Conservation (phyloP, 2,329 filamentous ascomycete species). For the Penicillium fuscoglaucum region DNA sequence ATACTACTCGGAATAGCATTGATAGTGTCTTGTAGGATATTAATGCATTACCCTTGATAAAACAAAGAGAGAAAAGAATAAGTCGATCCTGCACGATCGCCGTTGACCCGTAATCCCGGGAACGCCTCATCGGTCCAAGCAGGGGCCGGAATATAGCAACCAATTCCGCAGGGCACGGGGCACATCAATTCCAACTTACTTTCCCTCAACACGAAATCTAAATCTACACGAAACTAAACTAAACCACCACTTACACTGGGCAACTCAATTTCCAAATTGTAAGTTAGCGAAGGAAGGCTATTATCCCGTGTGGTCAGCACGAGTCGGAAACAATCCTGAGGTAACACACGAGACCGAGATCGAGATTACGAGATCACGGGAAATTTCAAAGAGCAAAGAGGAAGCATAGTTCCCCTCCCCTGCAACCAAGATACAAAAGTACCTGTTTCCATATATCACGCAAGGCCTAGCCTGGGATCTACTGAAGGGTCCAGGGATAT, state of each 20-base stretch:
- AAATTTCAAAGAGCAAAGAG: not conserved
- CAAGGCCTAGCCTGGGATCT: not conserved
- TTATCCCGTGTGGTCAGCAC: no score
- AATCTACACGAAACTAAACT: not conserved
- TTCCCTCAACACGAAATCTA: not conserved
- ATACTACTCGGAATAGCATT: not conserved
- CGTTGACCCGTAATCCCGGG: slow-evolving; percentile 7
- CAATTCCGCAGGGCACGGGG: not conserved
- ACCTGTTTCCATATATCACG: not conserved
- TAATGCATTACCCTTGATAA: not conserved
- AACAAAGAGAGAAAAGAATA: not conserved
- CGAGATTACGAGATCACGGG: not conserved
- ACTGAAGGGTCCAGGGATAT: not conserved
- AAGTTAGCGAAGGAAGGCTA: not conserved
- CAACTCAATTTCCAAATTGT: not conserved
- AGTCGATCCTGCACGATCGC: slow-evolving; percentile 7
- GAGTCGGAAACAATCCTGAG: not conserved
- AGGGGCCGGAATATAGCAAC: not conserved
- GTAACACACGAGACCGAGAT: no score
- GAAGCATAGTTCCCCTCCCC: not conserved
- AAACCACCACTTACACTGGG: not conserved
- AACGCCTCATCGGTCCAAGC: slow-evolving; percentile 3
- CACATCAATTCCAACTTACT: not conserved
- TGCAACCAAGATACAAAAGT: not conserved
- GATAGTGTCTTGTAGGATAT: not conserved